Base-by-base conservation (phyloP, 2,329 filamentous ascomycete genomes). In the Sclerotinia minor region DNA sequence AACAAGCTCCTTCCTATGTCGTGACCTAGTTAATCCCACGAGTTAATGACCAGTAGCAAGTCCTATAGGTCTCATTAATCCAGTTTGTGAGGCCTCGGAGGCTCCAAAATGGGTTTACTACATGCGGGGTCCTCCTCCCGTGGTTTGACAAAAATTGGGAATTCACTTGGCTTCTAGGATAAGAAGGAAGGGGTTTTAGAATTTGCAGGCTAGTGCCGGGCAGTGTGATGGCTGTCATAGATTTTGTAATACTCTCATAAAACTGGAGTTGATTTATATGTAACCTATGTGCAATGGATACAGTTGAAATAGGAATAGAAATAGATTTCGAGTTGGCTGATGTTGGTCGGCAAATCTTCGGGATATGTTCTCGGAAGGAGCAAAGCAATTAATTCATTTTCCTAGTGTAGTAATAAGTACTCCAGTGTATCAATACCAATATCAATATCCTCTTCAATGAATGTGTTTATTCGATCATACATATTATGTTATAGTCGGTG, bases 71-170 rank as follows among this genome's bases (percentile, higher is more conserved):
- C 6, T 54, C 47, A 64, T 53, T n/a, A 17, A 64, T 64, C 17
- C 24, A 5, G 35, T 24, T 24, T 64, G 32, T 64, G 35, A 64
- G 32, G n/a, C 49, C 41, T 64, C 60, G 60, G 49, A 54, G 41
- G 32, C 60, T 64, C 60, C 60, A 64, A 38, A 54, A 54, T 53
- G 24, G 61, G 61, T 29, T 54, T 17, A 41, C 13, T 54, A 44
- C 35, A 44, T 64, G 49, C 64, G 64, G 64, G 54, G 54, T 49
- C 64, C 29, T 29, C 44, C 50, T 60, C 53, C 64, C 64, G 53
- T 32, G 32, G 44, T 55, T 65, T 65, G 52, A 57, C 26, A 57
- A 44, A 57, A 24, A 35, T 61, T 24, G 29, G 26, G 5, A n/a
- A 26, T 26, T 38, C 0, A 38, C 21, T 50, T 50, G 58, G n/a